These are phyloP conservation scores for Cercospora sp. DNA, from an alignment of 2,329 filamentous ascomycete genomes.

Conservation along the genomic window DNA sequence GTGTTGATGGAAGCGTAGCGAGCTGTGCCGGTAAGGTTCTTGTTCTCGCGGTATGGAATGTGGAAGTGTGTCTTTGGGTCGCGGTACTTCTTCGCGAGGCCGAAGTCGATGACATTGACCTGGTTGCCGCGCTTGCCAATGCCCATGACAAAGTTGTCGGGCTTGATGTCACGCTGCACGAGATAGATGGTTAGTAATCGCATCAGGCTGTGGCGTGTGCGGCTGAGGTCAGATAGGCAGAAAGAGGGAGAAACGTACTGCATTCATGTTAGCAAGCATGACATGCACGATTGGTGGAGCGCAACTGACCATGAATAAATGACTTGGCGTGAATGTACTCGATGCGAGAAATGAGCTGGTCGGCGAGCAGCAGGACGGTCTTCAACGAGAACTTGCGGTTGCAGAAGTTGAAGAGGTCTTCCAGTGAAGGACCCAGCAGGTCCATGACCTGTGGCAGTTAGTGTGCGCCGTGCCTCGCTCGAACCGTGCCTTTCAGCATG, in stretches of 20 bases:
- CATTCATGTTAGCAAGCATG: not conserved
- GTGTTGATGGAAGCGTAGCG: not conserved
- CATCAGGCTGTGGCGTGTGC: not conserved
- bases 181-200: not conserved
- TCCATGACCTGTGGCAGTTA: slow-evolving; percentile 10
- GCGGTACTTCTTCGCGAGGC: slow-evolving; percentile 20
- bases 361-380: slow-evolving; percentile 4
- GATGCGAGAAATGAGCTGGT: slow-evolving; percentile 12
- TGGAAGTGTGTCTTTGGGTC: not conserved
- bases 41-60: slow-evolving; percentile 8
- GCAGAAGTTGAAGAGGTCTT: slow-evolving; percentile 27
- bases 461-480: not conserved
- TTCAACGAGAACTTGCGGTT: slow-evolving; percentile 4
- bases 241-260: not conserved
- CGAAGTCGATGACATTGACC: slow-evolving; percentile 29
- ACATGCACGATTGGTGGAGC: not conserved
- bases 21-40: not conserved
- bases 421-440: slow-evolving; percentile 26
- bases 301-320: slow-evolving; percentile 11
- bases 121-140: slow-evolving; percentile 26
- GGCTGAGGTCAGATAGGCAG: not conserved
- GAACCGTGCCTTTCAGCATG: not conserved
- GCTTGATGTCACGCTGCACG: slow-evolving; percentile 21
- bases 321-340: slow-evolving; percentile 3
- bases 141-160: slow-evolving; percentile 24